Evolutionary conservation across 75 land plant species (phyloP).

Genomic region (Pinus taeda): DNA sequence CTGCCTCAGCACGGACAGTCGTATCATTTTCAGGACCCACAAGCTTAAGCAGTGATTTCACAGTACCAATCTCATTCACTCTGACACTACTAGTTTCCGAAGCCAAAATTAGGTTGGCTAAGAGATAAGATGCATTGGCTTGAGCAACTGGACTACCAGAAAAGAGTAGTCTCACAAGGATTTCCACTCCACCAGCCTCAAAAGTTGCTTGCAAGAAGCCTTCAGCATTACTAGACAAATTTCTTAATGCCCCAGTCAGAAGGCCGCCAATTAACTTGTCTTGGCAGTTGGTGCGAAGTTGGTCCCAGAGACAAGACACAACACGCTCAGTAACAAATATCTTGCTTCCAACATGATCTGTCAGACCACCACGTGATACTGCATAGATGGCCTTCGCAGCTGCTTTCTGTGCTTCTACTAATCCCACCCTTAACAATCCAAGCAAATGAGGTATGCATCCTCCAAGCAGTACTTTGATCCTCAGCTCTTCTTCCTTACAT

Average conservation of each 20-base stretch:
- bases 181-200: constrained; percentile 38
- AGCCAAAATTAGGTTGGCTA: constrained; percentile 42
- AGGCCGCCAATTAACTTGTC: constrained; percentile 35
- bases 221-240: constrained; percentile 40
- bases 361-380: constrained; percentile 43
- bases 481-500: constrained; percentile 44
- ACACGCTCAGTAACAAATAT: constrained; percentile 57
- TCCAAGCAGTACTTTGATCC: constrained; percentile 46
- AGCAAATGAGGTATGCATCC: constrained; percentile 52
- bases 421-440: constrained; percentile 22
- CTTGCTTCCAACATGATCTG: constrained; percentile 49
- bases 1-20: constrained; percentile 54
- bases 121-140: constrained; percentile 45
- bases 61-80: constrained; percentile 23
- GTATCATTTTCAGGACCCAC: constrained; percentile 26
- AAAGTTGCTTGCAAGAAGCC: constrained; percentile 47
- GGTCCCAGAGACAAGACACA: constrained; percentile 41
- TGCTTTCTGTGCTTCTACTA: constrained; percentile 45
- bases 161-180: constrained; percentile 26
- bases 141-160: constrained; percentile 25
- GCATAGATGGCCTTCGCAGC: constrained; percentile 43
- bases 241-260: constrained; percentile 42
- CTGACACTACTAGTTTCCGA: constrained; percentile 29
- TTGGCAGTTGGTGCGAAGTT: constrained; percentile 26
- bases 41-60: constrained; percentile 34